Percentiles rank a stretch among this genome's conserved stretches.
Evolutionary conservation across 73 alveolate species (phyloP).

Genomic region (Paramecium tetraurelia): DNA sequence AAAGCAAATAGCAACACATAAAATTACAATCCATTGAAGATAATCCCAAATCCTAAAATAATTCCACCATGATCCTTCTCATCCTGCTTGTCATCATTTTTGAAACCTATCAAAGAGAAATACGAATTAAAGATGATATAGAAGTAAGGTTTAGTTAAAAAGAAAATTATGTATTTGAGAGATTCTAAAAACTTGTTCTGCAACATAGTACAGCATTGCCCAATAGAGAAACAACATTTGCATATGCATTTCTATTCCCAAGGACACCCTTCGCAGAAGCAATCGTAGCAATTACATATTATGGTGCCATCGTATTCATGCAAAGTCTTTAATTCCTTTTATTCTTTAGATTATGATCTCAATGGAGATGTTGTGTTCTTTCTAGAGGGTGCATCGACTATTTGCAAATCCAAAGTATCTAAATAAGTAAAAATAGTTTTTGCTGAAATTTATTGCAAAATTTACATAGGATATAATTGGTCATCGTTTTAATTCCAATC

Average conservation of each 20-base stretch:
- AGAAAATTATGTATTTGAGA: neutral
- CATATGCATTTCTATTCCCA: neutral
- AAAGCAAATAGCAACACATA: neutral
- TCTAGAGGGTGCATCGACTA: neutral
- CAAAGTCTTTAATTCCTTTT: neutral
- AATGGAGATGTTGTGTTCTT: neutral
- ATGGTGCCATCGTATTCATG: slow-evolving; percentile 5
- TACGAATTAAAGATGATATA: neutral
- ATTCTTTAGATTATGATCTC: neutral
- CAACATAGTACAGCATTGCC: neutral
- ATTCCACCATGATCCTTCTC: too few species aligned
- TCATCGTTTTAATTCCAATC: neutral
- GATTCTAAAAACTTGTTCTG: neutral
- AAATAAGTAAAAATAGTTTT: neutral
- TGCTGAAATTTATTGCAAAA: neutral
- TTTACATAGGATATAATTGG: neutral
- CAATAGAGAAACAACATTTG: neutral
- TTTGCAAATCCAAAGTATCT: neutral
- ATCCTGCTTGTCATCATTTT: too few species aligned
- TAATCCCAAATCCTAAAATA: neutral
- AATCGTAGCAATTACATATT: slow-evolving; percentile 11
- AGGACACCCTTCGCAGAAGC: slow-evolving; percentile 48
- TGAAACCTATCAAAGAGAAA: neutral
- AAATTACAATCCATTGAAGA: neutral
- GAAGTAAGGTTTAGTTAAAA: neutral